Conservation (phyloP, 129 eudicot genomes). For the Artemisia annua region DNA sequence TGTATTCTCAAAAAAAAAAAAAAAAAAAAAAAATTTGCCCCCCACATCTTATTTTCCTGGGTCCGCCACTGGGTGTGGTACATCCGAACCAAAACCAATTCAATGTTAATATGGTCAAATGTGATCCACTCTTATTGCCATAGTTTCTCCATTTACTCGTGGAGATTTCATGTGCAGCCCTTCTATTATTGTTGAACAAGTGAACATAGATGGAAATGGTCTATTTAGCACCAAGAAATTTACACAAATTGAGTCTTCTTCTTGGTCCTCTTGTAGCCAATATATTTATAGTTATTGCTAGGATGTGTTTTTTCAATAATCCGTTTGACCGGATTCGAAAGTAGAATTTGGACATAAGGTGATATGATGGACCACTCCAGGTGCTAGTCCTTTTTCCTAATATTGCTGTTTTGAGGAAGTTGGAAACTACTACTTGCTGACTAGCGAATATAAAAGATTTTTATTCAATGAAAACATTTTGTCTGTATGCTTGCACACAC, state of each 20-base stretch:
- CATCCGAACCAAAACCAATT: neutral
- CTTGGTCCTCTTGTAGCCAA: no score
- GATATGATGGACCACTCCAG: neutral
- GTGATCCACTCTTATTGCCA: slow-evolving; percentile 10
- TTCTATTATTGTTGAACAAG: neutral
- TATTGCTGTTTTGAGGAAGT: no score
- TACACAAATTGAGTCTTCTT: neutral
- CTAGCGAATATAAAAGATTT: no score
- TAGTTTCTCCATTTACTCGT: neutral
- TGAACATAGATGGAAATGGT: slow-evolving; percentile 1
- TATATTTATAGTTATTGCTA: neutral
- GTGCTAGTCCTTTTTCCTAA: neutral
- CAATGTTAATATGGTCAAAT: neutral
- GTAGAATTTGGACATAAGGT: neutral
- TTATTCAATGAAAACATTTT: no score
- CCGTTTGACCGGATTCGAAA: neutral
- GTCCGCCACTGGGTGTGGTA: no score
- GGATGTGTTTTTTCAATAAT: neutral
- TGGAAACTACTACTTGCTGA: no score
- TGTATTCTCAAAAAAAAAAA: no score
- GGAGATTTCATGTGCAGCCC: neutral
- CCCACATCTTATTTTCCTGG: no score
- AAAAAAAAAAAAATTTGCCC: no score
- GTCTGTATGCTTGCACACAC: no score
- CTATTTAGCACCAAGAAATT: neutral